Base-by-base conservation (phyloP, 2,329 filamentous ascomycete species). In the Macrophomina phaseolina region DNA sequence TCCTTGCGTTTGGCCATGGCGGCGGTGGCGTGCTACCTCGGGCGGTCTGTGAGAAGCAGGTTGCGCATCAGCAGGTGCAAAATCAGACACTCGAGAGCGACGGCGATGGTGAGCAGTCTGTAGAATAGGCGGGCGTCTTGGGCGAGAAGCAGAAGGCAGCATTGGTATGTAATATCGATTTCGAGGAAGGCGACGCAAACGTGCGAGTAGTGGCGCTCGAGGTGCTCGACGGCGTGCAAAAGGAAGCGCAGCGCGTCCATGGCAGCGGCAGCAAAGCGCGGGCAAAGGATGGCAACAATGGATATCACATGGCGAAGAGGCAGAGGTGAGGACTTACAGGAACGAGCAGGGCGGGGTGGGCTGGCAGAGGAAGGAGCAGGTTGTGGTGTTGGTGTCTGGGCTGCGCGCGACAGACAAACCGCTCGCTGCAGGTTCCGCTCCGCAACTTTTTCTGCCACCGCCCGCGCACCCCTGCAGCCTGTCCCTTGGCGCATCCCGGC, bases 1-100 rank as follows among this genome's bases (percentile, higher is more conserved):
- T 80, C 38, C 70, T 79, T 79, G 46, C 75, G 76, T 67, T 74
- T 73, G 60, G 73, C 75, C 78, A 80, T 80, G 68, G 70, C 70
- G 62, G 38, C n/a, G 23, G 23, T 23, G 23, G 23, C 30, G 63
- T 51, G 53, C 38, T 56, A 30, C 36, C 53, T 16, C 30, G 23
- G 30, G 5, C 11, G n/a, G 40, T 16, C 14, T 28, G 6, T 28
- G 16, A 30, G 16, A 14, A 34, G 4, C 4, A 7, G 4, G 28
- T 16, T 30, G 42, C 14, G 40, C 1, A 32, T 48, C 28, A 61
- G 56, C n/a, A 48, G 3, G 18, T 12, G 14, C 23, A 14, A n/a
- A n/a, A 45, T 16, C 11, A 61, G 40, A 5, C 4, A n/a, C 11
- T 11, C n/a, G 56, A 36, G 6, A 14, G 28, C 8, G 9, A 14